Conservation (phyloP, 352 stramenopile genomes). For the Aphanomyces astaci region DNA sequence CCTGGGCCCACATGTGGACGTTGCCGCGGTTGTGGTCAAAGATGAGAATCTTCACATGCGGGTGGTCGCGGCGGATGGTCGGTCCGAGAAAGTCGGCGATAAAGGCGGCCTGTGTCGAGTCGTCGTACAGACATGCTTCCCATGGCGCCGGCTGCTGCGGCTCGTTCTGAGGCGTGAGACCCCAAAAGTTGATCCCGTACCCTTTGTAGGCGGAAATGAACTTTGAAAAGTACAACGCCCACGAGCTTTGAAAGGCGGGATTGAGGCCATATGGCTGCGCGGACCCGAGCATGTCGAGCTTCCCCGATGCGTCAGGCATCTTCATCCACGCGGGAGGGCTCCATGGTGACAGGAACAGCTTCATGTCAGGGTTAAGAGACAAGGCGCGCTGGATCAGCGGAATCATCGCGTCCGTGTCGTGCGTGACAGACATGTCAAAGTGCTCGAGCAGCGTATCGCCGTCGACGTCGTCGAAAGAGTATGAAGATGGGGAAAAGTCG, state of each 20-base stretch:
- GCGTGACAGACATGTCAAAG: constrained; percentile 33
- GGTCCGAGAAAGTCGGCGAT: constrained; percentile 38
- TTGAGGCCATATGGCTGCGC: constrained; percentile 27
- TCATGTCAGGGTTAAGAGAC: constrained; percentile 19
- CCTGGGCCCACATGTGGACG: constrained; percentile 26
- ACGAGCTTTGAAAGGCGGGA: constrained; percentile 26
- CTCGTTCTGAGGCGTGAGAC: constrained; percentile 50
- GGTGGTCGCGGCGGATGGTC: constrained; percentile 33
- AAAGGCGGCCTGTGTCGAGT: constrained; percentile 28
- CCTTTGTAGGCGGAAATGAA: constrained; percentile 43
- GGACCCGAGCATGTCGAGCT: constrained; percentile 20
- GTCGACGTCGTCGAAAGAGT: constrained; percentile 41
- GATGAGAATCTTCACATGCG: constrained; percentile 38
- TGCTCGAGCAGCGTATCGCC: constrained; percentile 33
- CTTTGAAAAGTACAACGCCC: constrained; percentile 41
- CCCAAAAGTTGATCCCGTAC: constrained; percentile 35
- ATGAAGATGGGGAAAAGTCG: constrained; percentile 46
- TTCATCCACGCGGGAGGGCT: constrained; percentile 56
- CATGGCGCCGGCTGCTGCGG: constrained; percentile 30
- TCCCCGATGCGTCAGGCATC: constrained; percentile 29
- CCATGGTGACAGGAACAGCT: constrained; percentile 45
- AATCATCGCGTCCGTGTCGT: constrained; percentile 43
- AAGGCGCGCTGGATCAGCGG: constrained; percentile 25
- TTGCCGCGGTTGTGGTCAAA: constrained; percentile 52
- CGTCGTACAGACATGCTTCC: constrained; percentile 26